Conservation (phyloP, 306 rosid species). For the Glycine tomentella region DNA sequence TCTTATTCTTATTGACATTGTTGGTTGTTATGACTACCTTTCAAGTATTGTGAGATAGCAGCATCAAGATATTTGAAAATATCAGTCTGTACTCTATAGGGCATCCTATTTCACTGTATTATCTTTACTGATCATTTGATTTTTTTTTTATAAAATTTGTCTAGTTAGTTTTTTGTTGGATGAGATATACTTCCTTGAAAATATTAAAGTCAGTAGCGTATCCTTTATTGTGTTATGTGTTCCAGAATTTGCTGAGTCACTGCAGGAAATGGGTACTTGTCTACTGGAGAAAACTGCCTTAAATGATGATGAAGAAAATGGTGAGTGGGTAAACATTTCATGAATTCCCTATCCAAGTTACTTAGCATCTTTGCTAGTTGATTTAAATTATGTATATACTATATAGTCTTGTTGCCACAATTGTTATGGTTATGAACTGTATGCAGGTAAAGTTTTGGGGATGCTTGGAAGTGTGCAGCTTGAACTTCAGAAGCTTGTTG, state of each 20-base stretch:
- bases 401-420: conserved; percentile 42
- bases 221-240: conserved; percentile 35
- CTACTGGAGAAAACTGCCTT: conserved; percentile 66
- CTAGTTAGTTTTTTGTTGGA: background rate
- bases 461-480: conserved; percentile 78
- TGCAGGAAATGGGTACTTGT: conserved; percentile 88
- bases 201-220: conserved; percentile 11
- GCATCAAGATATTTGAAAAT: conserved; percentile 15
- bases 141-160: background rate
- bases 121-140: conserved; percentile 25
- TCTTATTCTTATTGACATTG: conserved; percentile 35
- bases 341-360: conserved; percentile 33
- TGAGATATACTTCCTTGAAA: conserved; percentile 28
- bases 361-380: conserved; percentile 40
- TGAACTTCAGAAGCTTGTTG: conserved; percentile 85
- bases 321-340: conserved; percentile 61
- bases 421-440: conserved; percentile 38
- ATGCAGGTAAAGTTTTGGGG: conserved; percentile 75
- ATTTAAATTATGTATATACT: conserved; percentile 39
- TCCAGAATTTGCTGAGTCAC: conserved; percentile 90
- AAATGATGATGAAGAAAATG: conserved; percentile 65
- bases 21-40: conserved; percentile 26
- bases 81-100: background rate
- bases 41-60: conserved; percentile 22
- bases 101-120: background rate